A percentile compares a stretch with the other conserved stretches of the same genome.
Evolutionary conservation across 2,329 filamentous ascomycete genomes (phyloP).

Genomic region (Diplocarpon mali): DNA sequence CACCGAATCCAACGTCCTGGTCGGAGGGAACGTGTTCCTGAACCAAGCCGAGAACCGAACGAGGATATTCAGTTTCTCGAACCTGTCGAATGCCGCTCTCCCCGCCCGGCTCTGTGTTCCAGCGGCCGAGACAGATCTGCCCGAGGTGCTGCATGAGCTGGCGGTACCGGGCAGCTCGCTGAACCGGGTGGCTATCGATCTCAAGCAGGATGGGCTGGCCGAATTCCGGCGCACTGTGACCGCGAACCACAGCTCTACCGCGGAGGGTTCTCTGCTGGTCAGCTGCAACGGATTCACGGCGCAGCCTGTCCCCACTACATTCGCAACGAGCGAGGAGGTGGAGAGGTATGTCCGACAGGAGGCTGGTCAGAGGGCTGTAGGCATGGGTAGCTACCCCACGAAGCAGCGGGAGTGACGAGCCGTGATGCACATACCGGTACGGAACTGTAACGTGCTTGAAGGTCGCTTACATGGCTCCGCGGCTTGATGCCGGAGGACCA

Average conservation of each 20-base stretch:
- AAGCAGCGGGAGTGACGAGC: too few relatives aligned
- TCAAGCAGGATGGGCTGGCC: neutral
- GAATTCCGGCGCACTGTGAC: neutral
- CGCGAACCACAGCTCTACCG: neutral
- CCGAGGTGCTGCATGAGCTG: neutral
- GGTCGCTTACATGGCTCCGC: too few relatives aligned
- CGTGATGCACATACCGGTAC: too few relatives aligned
- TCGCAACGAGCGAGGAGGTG: neutral
- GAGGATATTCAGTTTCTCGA: slow-evolving; percentile 3
- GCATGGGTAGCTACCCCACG: too few relatives aligned
- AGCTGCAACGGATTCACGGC: neutral
- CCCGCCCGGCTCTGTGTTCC: slow-evolving; percentile 2
- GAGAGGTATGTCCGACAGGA: slow-evolving; percentile 1
- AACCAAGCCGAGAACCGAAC: neutral
- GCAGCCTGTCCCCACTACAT: neutral
- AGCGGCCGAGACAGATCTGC: neutral
- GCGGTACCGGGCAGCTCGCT: neutral
- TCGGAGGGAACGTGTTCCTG: neutral
- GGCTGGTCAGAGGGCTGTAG: neutral
- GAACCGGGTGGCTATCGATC: slow-evolving; percentile 1
- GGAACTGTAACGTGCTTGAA: too few relatives aligned
- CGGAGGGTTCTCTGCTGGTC: neutral
- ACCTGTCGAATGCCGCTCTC: neutral
- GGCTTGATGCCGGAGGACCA: too few relatives aligned
- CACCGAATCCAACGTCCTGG: neutral